Conservation (phyloP, 2,329 filamentous ascomycete species). For the Aspergillus tanneri region DNA sequence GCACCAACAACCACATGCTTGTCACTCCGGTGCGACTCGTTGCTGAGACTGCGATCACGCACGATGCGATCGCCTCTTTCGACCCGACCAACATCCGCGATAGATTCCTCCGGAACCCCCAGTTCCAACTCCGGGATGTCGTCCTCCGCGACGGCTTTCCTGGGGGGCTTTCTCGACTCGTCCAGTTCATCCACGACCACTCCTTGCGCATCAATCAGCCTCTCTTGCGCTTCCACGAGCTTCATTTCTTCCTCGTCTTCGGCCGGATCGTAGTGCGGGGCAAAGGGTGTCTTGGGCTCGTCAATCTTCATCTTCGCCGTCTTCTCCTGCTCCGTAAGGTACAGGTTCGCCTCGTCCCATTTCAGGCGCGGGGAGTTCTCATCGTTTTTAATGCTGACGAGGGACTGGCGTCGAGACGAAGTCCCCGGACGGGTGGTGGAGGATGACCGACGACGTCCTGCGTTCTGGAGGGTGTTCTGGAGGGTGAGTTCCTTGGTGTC, state of each 20-base stretch:
- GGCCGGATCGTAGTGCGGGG: constrained; percentile 82
- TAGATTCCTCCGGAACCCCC: constrained; percentile 81
- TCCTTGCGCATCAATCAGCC: constrained; percentile 66
- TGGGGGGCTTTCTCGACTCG: constrained; percentile 42
- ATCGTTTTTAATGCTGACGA: constrained; percentile 51
- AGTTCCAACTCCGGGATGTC: constrained; percentile 91
- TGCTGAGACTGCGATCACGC: constrained; percentile 43
- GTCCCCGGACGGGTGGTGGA: constrained; percentile 66
- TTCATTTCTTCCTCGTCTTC: constrained; percentile 75
- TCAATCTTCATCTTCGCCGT: constrained; percentile 98
- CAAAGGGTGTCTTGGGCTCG: constrained; percentile 97
- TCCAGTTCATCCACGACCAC: constrained; percentile 69
- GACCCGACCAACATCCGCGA: constrained; percentile 41
- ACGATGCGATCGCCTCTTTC: constrained; percentile 47
- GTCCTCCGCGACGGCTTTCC: constrained; percentile 57
- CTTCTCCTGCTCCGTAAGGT: constrained; percentile 93
- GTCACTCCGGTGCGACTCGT: constrained; percentile 49
- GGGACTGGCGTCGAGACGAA: constrained; percentile 69
- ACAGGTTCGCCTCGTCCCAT: constrained; percentile 98
- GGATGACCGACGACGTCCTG: constrained; percentile 80
- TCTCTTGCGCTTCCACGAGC: constrained; percentile 31
- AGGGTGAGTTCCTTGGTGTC: constrained; percentile 83
- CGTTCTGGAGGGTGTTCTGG: constrained; percentile 92
- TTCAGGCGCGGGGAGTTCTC: constrained; percentile 75
- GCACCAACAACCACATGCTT: constrained; percentile 80